phyloP scores from a whole-genome alignment of 1,284 basidiomycete species.

The Ustilago trichophora region DNA sequence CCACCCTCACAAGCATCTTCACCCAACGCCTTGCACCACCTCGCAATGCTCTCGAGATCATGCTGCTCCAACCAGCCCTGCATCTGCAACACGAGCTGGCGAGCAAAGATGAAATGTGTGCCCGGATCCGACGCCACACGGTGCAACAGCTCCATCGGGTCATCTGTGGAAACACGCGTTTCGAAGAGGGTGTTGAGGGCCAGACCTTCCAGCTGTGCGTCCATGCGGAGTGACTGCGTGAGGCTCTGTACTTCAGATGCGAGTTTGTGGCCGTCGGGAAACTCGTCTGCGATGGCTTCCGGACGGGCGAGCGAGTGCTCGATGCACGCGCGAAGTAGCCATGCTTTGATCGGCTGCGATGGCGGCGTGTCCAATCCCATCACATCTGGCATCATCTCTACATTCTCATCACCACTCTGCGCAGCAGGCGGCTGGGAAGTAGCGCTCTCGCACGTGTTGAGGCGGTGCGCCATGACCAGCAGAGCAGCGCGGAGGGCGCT shows the following conservation, averaged over 20 bases:
- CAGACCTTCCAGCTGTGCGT: constrained; percentile 43
- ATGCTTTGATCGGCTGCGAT: constrained; percentile 39
- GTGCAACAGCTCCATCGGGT: constrained; percentile 34
- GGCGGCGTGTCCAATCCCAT: constrained; percentile 35
- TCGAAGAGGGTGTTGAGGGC: constrained; percentile 31
- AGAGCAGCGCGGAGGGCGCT: constrained; percentile 25
- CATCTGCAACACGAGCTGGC: constrained; percentile 29
- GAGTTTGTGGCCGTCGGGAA: constrained; percentile 39
- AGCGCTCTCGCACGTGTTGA: constrained; percentile 33
- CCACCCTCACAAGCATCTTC: constrained; percentile 12
- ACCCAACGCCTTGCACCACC: constrained; percentile 39
- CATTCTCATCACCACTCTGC: not conserved
- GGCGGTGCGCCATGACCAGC: constrained; percentile 21
- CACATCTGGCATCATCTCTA: constrained; percentile 11
- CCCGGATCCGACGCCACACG: constrained; percentile 40
- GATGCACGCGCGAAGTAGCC: constrained; percentile 41
- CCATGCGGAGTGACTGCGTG: constrained; percentile 37
- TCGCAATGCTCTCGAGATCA: constrained; percentile 45
- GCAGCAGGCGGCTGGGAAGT: constrained; percentile 5
- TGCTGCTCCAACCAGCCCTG: constrained; percentile 32
- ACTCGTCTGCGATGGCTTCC: constrained; percentile 46
- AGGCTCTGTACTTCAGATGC: constrained; percentile 44
- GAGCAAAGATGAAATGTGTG: constrained; percentile 37
- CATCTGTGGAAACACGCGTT: constrained; percentile 27
- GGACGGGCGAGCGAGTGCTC: constrained; percentile 39